Evolutionary conservation across 2,329 filamentous ascomycete species (phyloP).

Genomic region (Trichoderma oligosporum): DNA sequence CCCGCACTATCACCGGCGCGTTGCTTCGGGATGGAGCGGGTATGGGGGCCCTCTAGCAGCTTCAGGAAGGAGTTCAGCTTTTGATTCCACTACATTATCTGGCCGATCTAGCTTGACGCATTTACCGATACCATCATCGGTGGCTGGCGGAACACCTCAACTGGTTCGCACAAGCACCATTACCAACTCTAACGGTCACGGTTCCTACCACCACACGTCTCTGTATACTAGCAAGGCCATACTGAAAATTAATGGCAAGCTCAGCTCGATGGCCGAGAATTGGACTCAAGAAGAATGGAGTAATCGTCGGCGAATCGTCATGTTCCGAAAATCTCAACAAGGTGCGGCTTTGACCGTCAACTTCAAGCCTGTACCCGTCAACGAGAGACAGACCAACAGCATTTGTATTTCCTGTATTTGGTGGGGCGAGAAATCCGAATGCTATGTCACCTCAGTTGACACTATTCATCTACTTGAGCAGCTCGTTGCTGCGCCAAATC

Average conservation of each 20-base stretch:
- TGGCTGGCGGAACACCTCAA: conserved; percentile 39
- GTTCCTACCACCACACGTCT: conserved; percentile 70
- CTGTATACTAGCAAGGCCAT: conserved; percentile 81
- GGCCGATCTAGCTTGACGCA: conserved; percentile 46
- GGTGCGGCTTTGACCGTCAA: conserved; percentile 77
- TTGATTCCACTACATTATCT: conserved; percentile 41
- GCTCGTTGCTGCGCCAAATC: conserved; percentile 67
- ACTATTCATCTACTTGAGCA: conserved; percentile 94
- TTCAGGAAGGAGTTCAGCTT: conserved; percentile 40
- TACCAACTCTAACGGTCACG: conserved; percentile 34
- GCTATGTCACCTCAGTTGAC: conserved; percentile 93
- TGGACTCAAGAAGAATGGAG: conserved; percentile 82
- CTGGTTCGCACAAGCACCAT: conserved; percentile 57
- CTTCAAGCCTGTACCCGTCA: conserved; percentile 74
- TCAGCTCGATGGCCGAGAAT: conserved; percentile 75
- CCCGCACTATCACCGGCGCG: conserved; percentile 42
- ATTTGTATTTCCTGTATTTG: conserved; percentile 97
- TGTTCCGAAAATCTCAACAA: conserved; percentile 78
- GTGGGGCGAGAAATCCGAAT: conserved; percentile 89
- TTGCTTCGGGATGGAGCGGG: conserved; percentile 39
- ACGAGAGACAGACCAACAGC: conserved; percentile 76
- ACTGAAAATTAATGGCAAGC: conserved; percentile 79
- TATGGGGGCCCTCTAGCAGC: conserved; percentile 42
- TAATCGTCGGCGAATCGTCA: conserved; percentile 76
- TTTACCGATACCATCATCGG: conserved; percentile 45